phyloP scores from a whole-genome alignment of 352 stramenopile species.

The Pythium phragmitis region DNA sequence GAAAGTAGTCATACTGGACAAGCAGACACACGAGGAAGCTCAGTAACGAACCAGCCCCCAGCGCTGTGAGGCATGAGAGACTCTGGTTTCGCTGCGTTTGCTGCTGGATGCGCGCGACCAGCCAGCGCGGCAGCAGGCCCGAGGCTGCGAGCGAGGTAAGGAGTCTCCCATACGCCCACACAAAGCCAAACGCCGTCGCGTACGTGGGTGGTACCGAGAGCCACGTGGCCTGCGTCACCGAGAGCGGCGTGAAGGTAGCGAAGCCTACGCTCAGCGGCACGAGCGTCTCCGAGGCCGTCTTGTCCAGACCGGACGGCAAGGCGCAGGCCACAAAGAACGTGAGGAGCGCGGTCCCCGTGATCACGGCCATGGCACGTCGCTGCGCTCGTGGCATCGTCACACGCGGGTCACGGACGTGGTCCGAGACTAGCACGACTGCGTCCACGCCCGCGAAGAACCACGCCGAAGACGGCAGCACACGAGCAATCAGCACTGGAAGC shows the following conservation, averaged over 20 bases:
- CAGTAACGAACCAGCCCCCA: conserved; percentile 8
- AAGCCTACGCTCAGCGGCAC: conserved; percentile 25
- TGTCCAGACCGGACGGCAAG: conserved; percentile 7
- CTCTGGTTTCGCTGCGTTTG: conserved; percentile 4
- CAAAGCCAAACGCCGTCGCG: conserved; percentile 25
- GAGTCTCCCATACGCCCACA: conserved; percentile 24
- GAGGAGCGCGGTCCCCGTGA: conserved; percentile 10
- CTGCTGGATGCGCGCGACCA: conserved; percentile 8
- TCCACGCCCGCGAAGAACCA: conserved; percentile 35
- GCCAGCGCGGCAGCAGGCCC: conserved; percentile 16
- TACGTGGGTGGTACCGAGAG: conserved; percentile 27
- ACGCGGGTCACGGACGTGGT: conserved; percentile 14
- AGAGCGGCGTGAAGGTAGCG: conserved; percentile 6
- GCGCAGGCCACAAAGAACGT: conserved; percentile 25
- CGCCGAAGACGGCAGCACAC: conserved; percentile 20
- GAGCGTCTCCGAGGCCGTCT: background rate
- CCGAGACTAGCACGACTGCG: conserved; percentile 23
- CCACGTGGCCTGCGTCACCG: conserved; percentile 5
- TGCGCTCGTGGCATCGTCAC: conserved; percentile 23
- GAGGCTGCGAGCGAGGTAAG: conserved; percentile 20
- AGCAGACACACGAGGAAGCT: conserved; percentile 23
- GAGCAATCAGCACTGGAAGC: conserved; percentile 16
- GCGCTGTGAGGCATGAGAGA: conserved; percentile 5
- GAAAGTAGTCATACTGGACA: conserved; percentile 2
- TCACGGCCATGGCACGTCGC: conserved; percentile 12